Evolutionary conservation across 805 yeast genomes (phyloP).

Genomic region (Priceomyces medius): DNA sequence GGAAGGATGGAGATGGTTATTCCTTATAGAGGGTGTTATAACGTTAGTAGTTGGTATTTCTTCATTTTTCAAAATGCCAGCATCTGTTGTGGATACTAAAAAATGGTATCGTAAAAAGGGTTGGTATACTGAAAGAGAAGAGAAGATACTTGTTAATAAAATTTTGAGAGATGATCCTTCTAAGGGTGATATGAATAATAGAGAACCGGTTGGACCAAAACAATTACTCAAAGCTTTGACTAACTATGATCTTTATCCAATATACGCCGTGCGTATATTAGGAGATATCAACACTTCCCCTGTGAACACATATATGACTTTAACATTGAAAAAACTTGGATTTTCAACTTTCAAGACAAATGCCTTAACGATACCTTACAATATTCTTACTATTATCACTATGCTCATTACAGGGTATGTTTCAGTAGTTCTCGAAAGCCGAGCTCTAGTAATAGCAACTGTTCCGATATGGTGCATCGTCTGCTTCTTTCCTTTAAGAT

Average conservation of each 20-base stretch:
- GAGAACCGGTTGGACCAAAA: constrained; percentile 22
- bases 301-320: constrained; percentile 40
- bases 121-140: constrained; percentile 26
- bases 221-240: constrained; percentile 16
- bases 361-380: constrained; percentile 51
- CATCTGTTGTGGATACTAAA: constrained; percentile 54
- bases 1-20: constrained; percentile 62
- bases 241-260: constrained; percentile 28
- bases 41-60: constrained; percentile 54
- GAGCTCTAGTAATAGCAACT: constrained; percentile 16
- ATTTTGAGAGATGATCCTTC: constrained; percentile 28
- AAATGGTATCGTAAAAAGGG: constrained; percentile 49
- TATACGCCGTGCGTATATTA: constrained; percentile 39
- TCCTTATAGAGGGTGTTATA: constrained; percentile 60
- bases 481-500: constrained; percentile 27
- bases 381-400: constrained; percentile 24
- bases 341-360: constrained; percentile 54
- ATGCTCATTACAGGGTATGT: constrained; percentile 22
- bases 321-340: constrained; percentile 48
- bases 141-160: constrained; percentile 26
- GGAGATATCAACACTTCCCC: constrained; percentile 20
- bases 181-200: constrained; percentile 30
- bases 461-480: constrained; percentile 20
- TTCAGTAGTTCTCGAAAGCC: constrained; percentile 22
- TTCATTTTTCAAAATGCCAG: constrained; percentile 50